A percentile compares a stretch with the other conserved stretches of the same genome.
Conservation (phyloP, 2,329 filamentous ascomycete species). For the Colletotrichum euphorbiae region DNA sequence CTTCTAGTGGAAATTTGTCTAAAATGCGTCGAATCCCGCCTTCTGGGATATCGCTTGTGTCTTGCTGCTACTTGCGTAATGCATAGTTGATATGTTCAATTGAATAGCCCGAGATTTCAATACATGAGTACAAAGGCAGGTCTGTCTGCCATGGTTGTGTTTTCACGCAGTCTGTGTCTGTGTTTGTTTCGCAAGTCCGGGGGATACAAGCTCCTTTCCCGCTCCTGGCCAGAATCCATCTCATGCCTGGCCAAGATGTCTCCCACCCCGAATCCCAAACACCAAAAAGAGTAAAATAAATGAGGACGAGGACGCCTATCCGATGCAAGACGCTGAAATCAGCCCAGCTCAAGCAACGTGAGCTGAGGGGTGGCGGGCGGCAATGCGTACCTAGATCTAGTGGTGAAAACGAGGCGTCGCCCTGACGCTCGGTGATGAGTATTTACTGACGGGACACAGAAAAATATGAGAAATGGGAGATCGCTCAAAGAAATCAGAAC, state of each 20-base stretch:
- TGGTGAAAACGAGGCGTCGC: conserved; percentile 1
- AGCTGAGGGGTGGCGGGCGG: background rate
- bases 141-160: background rate
- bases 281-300: background rate
- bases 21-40: too few relatives aligned
- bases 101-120: conserved; percentile 7
- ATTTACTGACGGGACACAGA: background rate
- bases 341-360: background rate
- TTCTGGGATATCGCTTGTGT: too few relatives aligned
- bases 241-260: background rate
- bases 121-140: conserved; percentile 1
- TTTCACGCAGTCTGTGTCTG: conserved; percentile 11
- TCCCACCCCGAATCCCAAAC: background rate
- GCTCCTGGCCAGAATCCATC: conserved; percentile 1
- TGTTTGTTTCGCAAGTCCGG: background rate
- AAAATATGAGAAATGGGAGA: background rate
- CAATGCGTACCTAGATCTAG: conserved; percentile 28
- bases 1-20: too few relatives aligned
- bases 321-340: conserved; percentile 30
- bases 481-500: background rate
- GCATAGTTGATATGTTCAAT: conserved; percentile 16
- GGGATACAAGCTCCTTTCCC: background rate
- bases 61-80: background rate
- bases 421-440: conserved; percentile 3
- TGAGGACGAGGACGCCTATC: conserved; percentile 4